These are phyloP conservation scores for Chlamydomonas asymmetrica DNA, from an alignment of 139 green algal genomes.

Conservation along the genomic window DNA sequence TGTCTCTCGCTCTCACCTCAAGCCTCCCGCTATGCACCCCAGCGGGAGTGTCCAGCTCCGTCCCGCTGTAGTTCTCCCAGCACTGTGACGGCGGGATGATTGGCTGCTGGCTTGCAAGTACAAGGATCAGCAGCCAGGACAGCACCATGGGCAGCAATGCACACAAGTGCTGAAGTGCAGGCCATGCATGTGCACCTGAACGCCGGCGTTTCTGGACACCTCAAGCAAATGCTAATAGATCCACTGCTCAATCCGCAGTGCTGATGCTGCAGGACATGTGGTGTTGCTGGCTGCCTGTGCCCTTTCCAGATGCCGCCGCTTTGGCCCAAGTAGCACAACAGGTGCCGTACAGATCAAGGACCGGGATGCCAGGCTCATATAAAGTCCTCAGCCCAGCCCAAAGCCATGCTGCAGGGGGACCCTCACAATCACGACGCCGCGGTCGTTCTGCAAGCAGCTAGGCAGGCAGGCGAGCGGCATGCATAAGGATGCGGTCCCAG, in stretches of 20 bases:
- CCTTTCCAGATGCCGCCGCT: not conserved
- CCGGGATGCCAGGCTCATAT: not conserved
- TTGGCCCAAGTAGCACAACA: not conserved
- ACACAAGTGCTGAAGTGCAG: too few species aligned
- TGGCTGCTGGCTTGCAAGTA: slow-evolving; percentile 34
- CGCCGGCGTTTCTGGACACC: too few species aligned
- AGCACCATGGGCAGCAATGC: too few species aligned
- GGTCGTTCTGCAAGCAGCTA: slow-evolving; percentile 26
- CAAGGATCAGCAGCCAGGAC: not conserved
- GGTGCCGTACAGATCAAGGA: not conserved
- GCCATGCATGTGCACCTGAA: too few species aligned
- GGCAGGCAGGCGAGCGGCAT: not conserved
- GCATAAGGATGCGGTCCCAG: not conserved
- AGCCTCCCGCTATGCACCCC: slow-evolving; percentile 31
- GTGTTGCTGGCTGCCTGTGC: not conserved
- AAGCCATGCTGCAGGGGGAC: slow-evolving; percentile 15
- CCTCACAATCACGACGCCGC: slow-evolving; percentile 5
- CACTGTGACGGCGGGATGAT: slow-evolving; percentile 23
- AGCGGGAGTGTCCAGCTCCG: slow-evolving; percentile 30
- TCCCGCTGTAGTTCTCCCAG: slow-evolving; percentile 39
- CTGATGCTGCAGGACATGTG: not conserved
- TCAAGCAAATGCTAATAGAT: too few species aligned
- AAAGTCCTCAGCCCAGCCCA: too few species aligned
- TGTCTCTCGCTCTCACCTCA: not conserved
- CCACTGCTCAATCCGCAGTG: too few species aligned